Conservation (phyloP, 371 early-diverging fungal species). For the Lichtheimia ramosa region DNA sequence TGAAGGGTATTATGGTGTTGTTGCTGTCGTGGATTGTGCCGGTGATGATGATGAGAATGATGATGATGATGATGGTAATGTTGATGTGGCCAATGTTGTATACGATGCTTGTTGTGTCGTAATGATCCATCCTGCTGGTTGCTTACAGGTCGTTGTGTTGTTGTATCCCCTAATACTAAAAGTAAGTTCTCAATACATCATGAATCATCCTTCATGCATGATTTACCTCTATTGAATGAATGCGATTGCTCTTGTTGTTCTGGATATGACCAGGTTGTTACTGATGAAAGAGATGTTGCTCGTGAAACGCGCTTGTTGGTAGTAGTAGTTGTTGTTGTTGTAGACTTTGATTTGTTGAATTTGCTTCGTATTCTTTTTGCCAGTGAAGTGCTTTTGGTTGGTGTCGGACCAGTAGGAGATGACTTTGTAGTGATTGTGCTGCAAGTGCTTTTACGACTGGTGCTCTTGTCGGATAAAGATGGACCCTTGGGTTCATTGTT, state of each 20-base stretch:
- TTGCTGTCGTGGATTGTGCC: background rate
- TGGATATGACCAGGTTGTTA: background rate
- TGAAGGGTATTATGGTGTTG: background rate
- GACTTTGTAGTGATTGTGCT: too few relatives aligned
- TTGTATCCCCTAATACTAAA: too few relatives aligned
- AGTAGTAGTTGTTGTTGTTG: background rate
- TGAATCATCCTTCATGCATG: too few relatives aligned
- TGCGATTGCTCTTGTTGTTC: too few relatives aligned
- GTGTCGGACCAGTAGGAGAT: background rate
- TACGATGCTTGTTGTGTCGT: background rate
- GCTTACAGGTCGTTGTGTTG: background rate
- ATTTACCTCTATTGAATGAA: too few relatives aligned
- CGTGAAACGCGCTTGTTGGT: background rate
- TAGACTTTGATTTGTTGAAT: constrained; percentile 8
- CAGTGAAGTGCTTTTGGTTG: constrained; percentile 15
- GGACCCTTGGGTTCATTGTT: too few relatives aligned
- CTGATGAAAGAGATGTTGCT: background rate
- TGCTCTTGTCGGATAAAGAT: too few relatives aligned
- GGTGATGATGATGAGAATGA: background rate
- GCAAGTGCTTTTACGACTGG: too few relatives aligned
- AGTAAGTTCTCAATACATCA: too few relatives aligned
- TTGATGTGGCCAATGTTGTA: background rate
- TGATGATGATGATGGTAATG: constrained; percentile 7
- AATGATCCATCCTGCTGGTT: background rate
- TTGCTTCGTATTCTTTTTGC: constrained; percentile 17